Conservation (phyloP, 805 yeast genomes). For the Metschnikowia peoriensis region DNA sequence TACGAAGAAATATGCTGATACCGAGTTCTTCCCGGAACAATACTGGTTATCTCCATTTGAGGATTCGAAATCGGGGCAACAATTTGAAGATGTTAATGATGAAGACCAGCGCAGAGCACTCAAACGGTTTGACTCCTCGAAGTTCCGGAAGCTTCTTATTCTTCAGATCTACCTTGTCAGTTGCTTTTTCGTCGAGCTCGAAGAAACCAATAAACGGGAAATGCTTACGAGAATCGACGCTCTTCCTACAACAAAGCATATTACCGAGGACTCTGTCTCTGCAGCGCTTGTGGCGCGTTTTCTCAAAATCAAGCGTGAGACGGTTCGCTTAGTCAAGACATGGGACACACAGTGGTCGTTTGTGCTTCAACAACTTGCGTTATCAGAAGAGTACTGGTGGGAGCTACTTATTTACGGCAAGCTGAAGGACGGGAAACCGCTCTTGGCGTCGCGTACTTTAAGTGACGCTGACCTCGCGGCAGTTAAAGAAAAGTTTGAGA, state of each 20-base stretch:
- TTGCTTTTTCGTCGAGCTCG: conserved; percentile 30
- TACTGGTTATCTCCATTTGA: conserved; percentile 36
- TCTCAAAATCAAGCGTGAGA: conserved; percentile 27
- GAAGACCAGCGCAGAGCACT: conserved; percentile 27
- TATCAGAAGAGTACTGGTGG: conserved; percentile 39
- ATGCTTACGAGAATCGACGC: conserved; percentile 24
- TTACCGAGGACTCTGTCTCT: conserved; percentile 32
- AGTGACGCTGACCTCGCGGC: conserved; percentile 21
- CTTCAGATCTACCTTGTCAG: conserved; percentile 32
- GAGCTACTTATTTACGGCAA: conserved; percentile 40
- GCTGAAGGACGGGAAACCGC: conserved; percentile 27
- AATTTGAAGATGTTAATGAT: conserved; percentile 17
- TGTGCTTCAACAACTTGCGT: conserved; percentile 26
- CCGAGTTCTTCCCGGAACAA: conserved; percentile 34
- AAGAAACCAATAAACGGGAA: conserved; percentile 19
- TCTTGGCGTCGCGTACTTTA: conserved; percentile 24
- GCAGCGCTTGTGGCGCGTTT: conserved; percentile 23
- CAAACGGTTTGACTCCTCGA: conserved; percentile 26
- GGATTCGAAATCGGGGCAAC: conserved; percentile 17
- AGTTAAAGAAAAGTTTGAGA: conserved; percentile 19
- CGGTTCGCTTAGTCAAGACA: conserved; percentile 20
- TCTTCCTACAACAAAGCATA: conserved; percentile 33
- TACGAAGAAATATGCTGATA: conserved; percentile 18
- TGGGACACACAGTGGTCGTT: conserved; percentile 28
- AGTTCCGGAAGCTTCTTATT: conserved; percentile 26